Evolutionary conservation across 2,329 filamentous ascomycete genomes (phyloP), one percentile per base, ranked within the genome.

Genomic region (Amesomyces nigricolor): DNA sequence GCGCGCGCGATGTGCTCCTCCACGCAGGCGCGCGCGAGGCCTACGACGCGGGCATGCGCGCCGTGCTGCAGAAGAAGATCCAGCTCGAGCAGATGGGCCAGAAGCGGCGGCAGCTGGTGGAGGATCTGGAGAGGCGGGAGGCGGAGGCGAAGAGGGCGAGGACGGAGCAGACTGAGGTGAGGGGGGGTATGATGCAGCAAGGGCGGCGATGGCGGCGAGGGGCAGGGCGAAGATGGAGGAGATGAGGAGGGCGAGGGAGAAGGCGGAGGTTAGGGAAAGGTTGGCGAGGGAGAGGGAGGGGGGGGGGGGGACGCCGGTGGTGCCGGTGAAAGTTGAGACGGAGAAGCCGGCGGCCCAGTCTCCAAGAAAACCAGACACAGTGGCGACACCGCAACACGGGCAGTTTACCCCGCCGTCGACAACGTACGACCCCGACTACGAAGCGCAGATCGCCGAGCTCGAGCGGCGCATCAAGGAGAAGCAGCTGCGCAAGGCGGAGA

Each of bases 1-100:
- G 88, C 59, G 91, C 90, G n/a, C 84, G 89, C 67, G 90, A 95
- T 71, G 82, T 96, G 2, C 81, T 97, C 2, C 81, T 83, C 29
- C 86, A 91, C 61, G 72, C 82, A 0, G 80, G 79, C 13, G 80
- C 89, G 38, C 88, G 89, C 57, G 79, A 82, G 48, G 82, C 86
- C 52, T 96, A 96, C 75, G 89, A 96, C 67, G 80, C 82, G 67
- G 83, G 86, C 59, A 82, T 89, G 44, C 82, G 86, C 64, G 88
- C 89, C 39, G 78, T 82, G 59, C 74, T 86, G 56, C 81, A 88
- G 67, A 86, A 86, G 66, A 81, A 82, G 68, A 77, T 83, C 66
- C 83, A 91, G 71, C 79, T 86, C 64, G 85, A 88, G 50, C 77
- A 86, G 58, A 87, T 95, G 72, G 85, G 89, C 64, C 83, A 83